Base-by-base conservation (phyloP, 1,284 basidiomycete genomes). In the Naganishia sp. region DNA sequence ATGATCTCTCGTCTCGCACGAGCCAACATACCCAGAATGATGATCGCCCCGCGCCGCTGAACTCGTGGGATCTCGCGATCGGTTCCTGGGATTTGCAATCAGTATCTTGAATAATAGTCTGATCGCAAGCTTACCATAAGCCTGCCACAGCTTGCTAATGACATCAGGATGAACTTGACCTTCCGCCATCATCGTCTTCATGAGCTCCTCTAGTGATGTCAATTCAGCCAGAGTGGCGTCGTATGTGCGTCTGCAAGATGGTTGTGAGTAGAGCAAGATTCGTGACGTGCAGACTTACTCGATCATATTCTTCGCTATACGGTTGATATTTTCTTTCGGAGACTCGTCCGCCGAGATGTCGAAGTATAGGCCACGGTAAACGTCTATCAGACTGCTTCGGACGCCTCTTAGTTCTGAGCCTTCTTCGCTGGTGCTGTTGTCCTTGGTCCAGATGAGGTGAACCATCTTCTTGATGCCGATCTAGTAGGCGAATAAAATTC, bases 271-370 rank as follows among this genome's bases (percentile, higher is more conserved):
- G 16, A 28, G 53, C 59, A 52, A 67, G n/a, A 61, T 42, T 66
- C 36, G 63, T 15, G 45, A 25, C 60, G 46, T 16, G n/a, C 4
- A n/a, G n/a, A 82, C 88, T 61, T 65, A 94, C 93, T 94, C 90
- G 63, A 99, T 92, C 87, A 99, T 92, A 77, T 99, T 97, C 80
- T 93, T 94, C n/a, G 94, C 86, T 55, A 99, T 95, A n/a, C 93
- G 84, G 72, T 88, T 94, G 66, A 96, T 85, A 76, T 97, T 92
- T 68, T 88, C 88, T 77, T 93, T 93, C 0, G 89, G 85, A 25
- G 87, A 85, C 0, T 83, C 81, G 67, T 81, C 80, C 11, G 76
- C 74, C 1, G 90, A 75, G 3, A 88, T 85, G 65, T 94, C 93
- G 75, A 99, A 97, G 82, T 96, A 99, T 65, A 99, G 80, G 64